These are phyloP conservation scores for Pleurotus giganteus DNA, from an alignment of 768 basidiomycete species.

Conservation along the genomic window DNA sequence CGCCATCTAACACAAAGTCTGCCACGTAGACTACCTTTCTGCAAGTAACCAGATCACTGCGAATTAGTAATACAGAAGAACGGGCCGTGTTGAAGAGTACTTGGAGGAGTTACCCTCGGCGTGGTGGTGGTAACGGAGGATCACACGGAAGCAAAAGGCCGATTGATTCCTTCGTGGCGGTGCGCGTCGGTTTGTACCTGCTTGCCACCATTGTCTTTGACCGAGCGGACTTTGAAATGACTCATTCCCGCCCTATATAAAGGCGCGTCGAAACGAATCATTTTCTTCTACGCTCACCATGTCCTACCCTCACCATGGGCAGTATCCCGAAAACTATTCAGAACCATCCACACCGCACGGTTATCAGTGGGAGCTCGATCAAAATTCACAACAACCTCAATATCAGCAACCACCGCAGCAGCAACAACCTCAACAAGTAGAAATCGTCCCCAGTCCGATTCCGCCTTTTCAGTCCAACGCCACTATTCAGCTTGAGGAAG, in stretches of 20 bases:
- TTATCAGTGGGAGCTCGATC: conserved; percentile 32
- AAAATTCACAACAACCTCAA: conserved; percentile 34
- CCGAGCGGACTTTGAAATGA: conserved; percentile 9
- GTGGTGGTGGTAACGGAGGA: neutral
- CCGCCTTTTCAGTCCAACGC: conserved; percentile 23
- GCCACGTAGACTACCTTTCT: no score
- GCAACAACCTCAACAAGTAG: conserved; percentile 32
- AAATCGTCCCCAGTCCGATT: conserved; percentile 17
- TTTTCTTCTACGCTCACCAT: conserved; percentile 22
- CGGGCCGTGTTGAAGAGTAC: neutral
- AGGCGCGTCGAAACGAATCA: neutral
- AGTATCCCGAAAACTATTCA: conserved; percentile 46
- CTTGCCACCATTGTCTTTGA: neutral
- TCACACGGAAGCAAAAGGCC: neutral
- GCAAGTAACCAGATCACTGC: neutral
- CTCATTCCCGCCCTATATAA: conserved; percentile 11
- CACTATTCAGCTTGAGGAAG: conserved; percentile 29
- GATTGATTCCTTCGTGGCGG: neutral
- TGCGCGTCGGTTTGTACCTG: neutral
- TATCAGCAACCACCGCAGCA: conserved; percentile 26
- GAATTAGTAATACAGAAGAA: neutral
- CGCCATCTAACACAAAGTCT: no score
- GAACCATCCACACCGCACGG: conserved; percentile 46
- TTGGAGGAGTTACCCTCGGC: neutral
- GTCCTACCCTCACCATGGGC: conserved; percentile 53